phyloP scores from a whole-genome alignment of 495 filamentous ascomycete genomes.

The Tuber calosporum region DNA sequence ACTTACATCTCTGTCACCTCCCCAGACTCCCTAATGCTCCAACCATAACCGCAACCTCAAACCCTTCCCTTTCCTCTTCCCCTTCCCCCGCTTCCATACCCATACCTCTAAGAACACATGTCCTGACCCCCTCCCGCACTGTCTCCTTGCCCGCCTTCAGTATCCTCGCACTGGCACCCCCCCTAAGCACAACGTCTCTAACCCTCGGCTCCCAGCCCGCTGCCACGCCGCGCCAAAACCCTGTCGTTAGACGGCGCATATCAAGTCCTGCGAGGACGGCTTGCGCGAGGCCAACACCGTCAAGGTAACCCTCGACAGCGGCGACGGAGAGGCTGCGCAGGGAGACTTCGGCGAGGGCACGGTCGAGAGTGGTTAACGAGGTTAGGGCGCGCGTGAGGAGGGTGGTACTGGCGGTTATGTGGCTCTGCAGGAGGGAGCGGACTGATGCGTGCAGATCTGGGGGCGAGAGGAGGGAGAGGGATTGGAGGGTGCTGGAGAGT shows the following conservation, averaged over 20 bases:
- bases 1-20: constrained; percentile 9
- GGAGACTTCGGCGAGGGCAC: constrained; percentile 72
- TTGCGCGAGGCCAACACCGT: constrained; percentile 24
- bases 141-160: constrained; percentile 66
- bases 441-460: constrained; percentile 44
- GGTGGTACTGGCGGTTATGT: constrained; percentile 66
- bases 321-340: constrained; percentile 83
- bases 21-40: constrained; percentile 45
- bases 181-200: constrained; percentile 70
- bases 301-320: constrained; percentile 72
- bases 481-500: constrained; percentile 64
- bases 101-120: constrained; percentile 74
- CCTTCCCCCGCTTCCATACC: constrained; percentile 44
- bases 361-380: constrained; percentile 72
- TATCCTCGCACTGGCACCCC: constrained; percentile 74
- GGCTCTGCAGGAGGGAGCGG: constrained; percentile 40
- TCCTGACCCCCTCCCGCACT: constrained; percentile 67
- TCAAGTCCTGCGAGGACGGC: constrained; percentile 67
- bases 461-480: constrained; percentile 73
- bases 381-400: constrained; percentile 64
- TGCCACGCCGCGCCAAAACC: constrained; percentile 86
- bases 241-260: constrained; percentile 75
- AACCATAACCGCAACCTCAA: constrained; percentile 93
- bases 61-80: constrained; percentile 62
- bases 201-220: constrained; percentile 67